Evolutionary conservation across 2,329 filamentous ascomycete species (phyloP), one percentile per base, ranked within the genome.

Genomic region (Neonectria magnoliae): DNA sequence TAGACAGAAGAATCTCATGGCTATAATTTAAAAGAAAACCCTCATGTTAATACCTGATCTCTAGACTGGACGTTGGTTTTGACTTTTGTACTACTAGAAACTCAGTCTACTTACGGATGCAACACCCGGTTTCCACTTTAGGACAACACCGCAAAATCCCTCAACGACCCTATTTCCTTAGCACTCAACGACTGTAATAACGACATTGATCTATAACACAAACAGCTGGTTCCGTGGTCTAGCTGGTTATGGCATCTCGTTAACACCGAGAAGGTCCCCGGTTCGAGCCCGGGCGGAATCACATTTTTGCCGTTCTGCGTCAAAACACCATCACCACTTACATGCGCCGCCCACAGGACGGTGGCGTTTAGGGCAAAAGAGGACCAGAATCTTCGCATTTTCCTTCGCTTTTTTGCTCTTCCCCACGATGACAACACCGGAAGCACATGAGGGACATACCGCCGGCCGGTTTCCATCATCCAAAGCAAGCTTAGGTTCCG

Each of bases 221-320:
- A 18, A 63, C 22, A 36, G 41, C 33, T 27, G 62, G 65, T 68
- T 68, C 57, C 63, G 65, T 67, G 65, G 63, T 65, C 60, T 66
- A 62, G 63, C 51, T 65, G 62, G 71, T 72, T 58, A 71, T 71
- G 69, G 69, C 69, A 71, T 71, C 71, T 73, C 68, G 68, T 62
- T 71, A 67, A 71, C 70, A 73, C 70, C 68, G 68, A 73, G 71
- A 73, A 73, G 71, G 70, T 73, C 71, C 69, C 71, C 70, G 71
- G 71, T 72, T 73, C 67, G 31, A 73, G 68, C 70, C 71, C 70
- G 71, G 69, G 71, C 70, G 69, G 69, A 72, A 50, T 55, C 64
- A 61, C 27, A 45, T 61, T 65, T 69, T 63, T 57, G 36, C 33
- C 44, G 62, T 64, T 61, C 57, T 57, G 57, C 62, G 57, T 61